Evolutionary conservation across 1,284 basidiomycete genomes (phyloP), one percentile per base, ranked within the genome.

Genomic region (Vanrija sp.): DNA sequence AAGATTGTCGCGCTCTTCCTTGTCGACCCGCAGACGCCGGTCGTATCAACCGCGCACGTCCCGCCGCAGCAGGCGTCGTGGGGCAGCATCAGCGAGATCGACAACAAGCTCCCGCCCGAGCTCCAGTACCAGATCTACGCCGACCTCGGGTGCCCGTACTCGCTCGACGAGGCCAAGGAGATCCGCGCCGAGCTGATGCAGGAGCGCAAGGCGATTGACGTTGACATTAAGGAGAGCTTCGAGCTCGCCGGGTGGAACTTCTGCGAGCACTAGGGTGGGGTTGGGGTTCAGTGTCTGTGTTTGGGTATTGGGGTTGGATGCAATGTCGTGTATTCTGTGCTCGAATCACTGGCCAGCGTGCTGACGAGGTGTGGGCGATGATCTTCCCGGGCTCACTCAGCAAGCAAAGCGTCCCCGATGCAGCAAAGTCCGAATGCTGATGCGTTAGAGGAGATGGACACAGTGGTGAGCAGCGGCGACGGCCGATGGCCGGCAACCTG

Each of bases 1-100:
- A 61, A 61, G 55, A 61, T 61, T 16, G 46, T 61, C n/a, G 59
- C 59, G 3, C 47, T 61, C 19, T 61, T 61, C 55, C 52, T 61
- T 21, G 59, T 61, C 44, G 59, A 55, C 40, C 59, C 59, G n/a
- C 10, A 9, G 2, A 51, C 52, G 23, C 55, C 50, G 1, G 44
- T 61, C 38, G 34, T 55, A 14, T 47, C 50, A 1, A 57, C 59
- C 7, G 52, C 50, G 7, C 34, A 57, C 26, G 55, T 61, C 0
- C 59, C 59, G 15, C 59, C 59, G n/a, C 59, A 61, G 55, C 59
- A 61, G 42, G 38, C 34, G 19, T 34, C 47, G 26, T 61, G 55
- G 50, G 26, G 48, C 25, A 16, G 16, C 38, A n/a, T 42, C 8
- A 19, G 16, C n/a, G 10, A 40, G 5, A 16, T 52, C 44, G 44